These are phyloP conservation scores for Saitozyma podzolica DNA, from an alignment of 768 basidiomycete genomes.

Conservation along the genomic window DNA sequence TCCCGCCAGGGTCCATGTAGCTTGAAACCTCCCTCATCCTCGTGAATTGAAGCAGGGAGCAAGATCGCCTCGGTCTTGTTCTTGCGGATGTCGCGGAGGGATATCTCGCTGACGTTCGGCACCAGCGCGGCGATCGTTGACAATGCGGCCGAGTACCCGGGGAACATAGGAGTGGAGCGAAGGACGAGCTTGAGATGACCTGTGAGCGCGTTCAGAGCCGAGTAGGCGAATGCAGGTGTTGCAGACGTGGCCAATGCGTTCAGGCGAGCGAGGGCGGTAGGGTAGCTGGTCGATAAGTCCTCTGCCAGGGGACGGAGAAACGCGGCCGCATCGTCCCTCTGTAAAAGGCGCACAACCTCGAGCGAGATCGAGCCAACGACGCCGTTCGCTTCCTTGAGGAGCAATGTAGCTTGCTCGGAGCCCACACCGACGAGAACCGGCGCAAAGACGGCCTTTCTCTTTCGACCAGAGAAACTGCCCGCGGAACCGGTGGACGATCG, in stretches of 20 bases:
- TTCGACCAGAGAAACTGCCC: not conserved
- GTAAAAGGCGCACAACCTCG: slow-evolving; percentile 25
- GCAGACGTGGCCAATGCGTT: slow-evolving; percentile 12
- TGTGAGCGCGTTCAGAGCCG: slow-evolving; percentile 29
- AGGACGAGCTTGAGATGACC: slow-evolving; percentile 31
- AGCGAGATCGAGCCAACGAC: slow-evolving; percentile 13
- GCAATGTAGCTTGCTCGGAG: slow-evolving; percentile 24
- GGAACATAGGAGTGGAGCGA: slow-evolving; percentile 15
- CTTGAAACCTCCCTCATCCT: slow-evolving; percentile 44
- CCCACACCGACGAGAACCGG: slow-evolving; percentile 24
- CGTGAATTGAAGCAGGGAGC: slow-evolving; percentile 43
- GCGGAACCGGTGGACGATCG: not conserved
- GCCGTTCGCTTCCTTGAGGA: slow-evolving; percentile 10
- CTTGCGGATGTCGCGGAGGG: slow-evolving; percentile 38
- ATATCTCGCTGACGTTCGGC: slow-evolving; percentile 25
- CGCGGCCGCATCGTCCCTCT: slow-evolving; percentile 31
- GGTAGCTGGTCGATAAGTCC: slow-evolving; percentile 17
- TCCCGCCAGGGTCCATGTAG: slow-evolving; percentile 39
- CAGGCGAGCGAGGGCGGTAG: slow-evolving; percentile 19
- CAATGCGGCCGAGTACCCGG: slow-evolving; percentile 19
- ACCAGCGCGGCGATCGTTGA: slow-evolving; percentile 24
- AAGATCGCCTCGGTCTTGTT: slow-evolving; percentile 40
- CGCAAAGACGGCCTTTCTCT: slow-evolving; percentile 23
- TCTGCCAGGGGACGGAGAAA: slow-evolving; percentile 31
- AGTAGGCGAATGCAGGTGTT: slow-evolving; percentile 37